phyloP scores from a whole-genome alignment of 208 protist species.

The Acanthamoeba sp. region DNA sequence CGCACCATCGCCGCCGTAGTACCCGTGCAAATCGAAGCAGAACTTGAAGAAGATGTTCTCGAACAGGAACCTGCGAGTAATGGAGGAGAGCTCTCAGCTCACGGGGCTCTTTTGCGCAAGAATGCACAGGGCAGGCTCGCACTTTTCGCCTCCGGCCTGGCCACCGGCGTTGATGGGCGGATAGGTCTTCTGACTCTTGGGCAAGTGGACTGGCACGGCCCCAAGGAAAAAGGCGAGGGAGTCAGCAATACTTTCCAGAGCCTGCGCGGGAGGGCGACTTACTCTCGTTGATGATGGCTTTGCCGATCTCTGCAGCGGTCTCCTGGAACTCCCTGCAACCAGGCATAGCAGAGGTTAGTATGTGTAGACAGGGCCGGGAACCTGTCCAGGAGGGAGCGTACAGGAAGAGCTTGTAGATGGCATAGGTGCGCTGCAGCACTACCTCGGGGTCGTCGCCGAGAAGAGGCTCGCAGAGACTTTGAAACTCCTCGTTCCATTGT shows the following conservation, averaged over 20 bases:
- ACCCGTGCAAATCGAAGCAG: conserved; percentile 80
- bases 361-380: too few relatives aligned
- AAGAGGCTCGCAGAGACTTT: conserved; percentile 29
- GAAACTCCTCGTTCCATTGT: conserved; percentile 73
- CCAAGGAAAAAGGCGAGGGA: not conserved
- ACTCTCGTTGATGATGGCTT: conserved; percentile 63
- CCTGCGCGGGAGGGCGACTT: not conserved
- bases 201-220: not conserved
- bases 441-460: conserved; percentile 6
- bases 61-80: conserved; percentile 76
- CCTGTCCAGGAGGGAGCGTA: not conserved
- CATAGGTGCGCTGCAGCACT: not conserved
- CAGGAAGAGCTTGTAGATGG: conserved; percentile 67
- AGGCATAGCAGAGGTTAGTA: too few relatives aligned
- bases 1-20: conserved; percentile 83
- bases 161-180: conserved; percentile 80
- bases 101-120: too few relatives aligned
- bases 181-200: conserved; percentile 42
- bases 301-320: conserved; percentile 40
- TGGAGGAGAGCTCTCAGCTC: too few relatives aligned
- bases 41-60: conserved; percentile 81
- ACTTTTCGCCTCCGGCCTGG: conserved; percentile 84
- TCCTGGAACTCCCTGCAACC: conserved; percentile 55
- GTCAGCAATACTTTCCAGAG: too few relatives aligned
- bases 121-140: too few relatives aligned